Conservation (phyloP, 176 grass and related monocot species). For the Miscanthus lutarioriparius region DNA sequence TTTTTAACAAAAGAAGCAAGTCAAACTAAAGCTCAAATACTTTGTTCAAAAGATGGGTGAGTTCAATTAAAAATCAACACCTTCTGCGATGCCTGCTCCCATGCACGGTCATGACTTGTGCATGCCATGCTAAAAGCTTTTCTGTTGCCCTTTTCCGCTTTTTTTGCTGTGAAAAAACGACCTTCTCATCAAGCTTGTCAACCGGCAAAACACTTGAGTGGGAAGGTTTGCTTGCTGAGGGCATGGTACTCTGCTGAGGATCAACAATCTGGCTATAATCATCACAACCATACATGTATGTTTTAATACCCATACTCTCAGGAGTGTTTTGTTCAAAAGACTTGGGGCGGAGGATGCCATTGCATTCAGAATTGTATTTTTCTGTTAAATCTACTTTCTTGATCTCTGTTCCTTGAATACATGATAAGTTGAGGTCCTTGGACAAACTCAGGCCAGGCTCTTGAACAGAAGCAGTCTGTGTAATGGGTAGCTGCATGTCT, state of each 20-base stretch:
- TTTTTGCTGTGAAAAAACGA: slow-evolving; percentile 27
- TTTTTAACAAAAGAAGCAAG: slow-evolving; percentile 17
- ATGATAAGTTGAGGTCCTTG: slow-evolving; percentile 21
- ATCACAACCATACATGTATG: background rate
- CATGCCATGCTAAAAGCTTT: slow-evolving; percentile 40
- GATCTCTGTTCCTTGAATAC: slow-evolving; percentile 17
- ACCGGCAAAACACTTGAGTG: background rate
- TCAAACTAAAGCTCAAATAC: background rate
- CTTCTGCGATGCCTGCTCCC: slow-evolving; percentile 30
- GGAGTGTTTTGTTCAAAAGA: slow-evolving; percentile 31
- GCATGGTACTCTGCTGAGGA: slow-evolving; percentile 32
- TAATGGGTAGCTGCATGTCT: slow-evolving; percentile 23
- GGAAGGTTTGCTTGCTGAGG: slow-evolving; percentile 29
- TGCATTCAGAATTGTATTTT: slow-evolving; percentile 9
- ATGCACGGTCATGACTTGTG: slow-evolving; percentile 12
- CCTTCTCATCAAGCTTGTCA: slow-evolving; percentile 22
- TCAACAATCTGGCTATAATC: slow-evolving; percentile 11
- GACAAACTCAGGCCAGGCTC: slow-evolving; percentile 14
- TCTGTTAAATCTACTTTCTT: slow-evolving; percentile 15
- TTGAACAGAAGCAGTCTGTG: slow-evolving; percentile 27
- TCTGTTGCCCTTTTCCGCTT: slow-evolving; percentile 40
- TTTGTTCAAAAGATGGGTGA: background rate
- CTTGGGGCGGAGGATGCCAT: background rate
- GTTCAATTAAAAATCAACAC: slow-evolving; percentile 31
- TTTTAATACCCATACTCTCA: slow-evolving; percentile 17